These are phyloP conservation scores for Mycena maculata DNA, from an alignment of 768 basidiomycete genomes.

Conservation along the genomic window DNA sequence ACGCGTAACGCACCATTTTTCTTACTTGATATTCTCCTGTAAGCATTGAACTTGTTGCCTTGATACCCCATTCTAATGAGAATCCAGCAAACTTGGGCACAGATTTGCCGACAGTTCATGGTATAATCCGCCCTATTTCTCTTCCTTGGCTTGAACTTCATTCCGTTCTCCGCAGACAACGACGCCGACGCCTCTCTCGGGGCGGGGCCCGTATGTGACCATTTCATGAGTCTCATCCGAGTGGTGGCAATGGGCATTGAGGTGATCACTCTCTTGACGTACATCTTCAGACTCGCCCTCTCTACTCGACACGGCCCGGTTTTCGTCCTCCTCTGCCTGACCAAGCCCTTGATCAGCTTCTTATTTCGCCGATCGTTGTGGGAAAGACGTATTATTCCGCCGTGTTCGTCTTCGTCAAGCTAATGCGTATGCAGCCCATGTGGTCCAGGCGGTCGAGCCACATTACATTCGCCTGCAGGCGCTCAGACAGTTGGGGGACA, in stretches of 20 bases:
- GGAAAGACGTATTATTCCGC: constrained; percentile 49
- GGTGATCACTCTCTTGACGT: constrained; percentile 42
- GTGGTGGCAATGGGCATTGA: constrained; percentile 38
- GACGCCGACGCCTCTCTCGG: constrained; percentile 16
- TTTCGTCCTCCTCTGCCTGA: constrained; percentile 50
- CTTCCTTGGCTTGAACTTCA: background rate
- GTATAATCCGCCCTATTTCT: background rate
- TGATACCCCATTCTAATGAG: constrained; percentile 36
- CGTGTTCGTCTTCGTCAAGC: background rate
- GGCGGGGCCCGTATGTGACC: constrained; percentile 20
- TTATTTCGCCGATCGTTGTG: constrained; percentile 39
- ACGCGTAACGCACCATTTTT: constrained; percentile 40
- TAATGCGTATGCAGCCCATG: constrained; percentile 35
- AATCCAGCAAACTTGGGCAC: constrained; percentile 31
- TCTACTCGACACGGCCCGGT: constrained; percentile 46
- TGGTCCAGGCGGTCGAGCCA: constrained; percentile 45
- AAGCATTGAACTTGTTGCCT: background rate
- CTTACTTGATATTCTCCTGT: constrained; percentile 45
- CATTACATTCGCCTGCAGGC: constrained; percentile 46
- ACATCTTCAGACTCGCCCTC: constrained; percentile 46
- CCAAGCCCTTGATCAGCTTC: constrained; percentile 43
- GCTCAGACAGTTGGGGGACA: constrained; percentile 42
- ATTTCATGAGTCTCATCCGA: constrained; percentile 39
- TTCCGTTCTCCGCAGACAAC: constrained; percentile 10
- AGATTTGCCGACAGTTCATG: constrained; percentile 30